phyloP scores from a whole-genome alignment of 805 yeast genomes.

The Wickerhamia fluorescens region DNA sequence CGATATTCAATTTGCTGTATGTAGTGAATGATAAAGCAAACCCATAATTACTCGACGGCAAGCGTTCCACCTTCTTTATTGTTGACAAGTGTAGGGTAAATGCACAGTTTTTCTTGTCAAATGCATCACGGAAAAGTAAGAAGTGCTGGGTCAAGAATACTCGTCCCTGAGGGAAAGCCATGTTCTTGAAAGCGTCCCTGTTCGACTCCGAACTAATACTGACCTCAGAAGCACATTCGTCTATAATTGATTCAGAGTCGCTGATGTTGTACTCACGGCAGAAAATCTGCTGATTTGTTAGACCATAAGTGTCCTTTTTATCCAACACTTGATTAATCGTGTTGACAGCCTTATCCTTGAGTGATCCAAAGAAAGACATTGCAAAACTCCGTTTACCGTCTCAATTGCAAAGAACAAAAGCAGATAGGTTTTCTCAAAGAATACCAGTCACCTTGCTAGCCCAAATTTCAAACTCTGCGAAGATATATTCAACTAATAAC shows the following conservation, averaged over 20 bases:
- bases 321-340: conserved; percentile 39
- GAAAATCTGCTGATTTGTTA: conserved; percentile 64
- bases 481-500: too few relatives aligned
- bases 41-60: conserved; percentile 68
- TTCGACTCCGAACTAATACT: conserved; percentile 20
- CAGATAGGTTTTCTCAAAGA: too few relatives aligned
- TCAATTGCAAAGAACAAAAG: too few relatives aligned
- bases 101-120: conserved; percentile 61
- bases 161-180: conserved; percentile 46
- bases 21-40: conserved; percentile 73
- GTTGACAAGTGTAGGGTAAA: conserved; percentile 71
- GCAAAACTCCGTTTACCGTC: too few relatives aligned
- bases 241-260: conserved; percentile 55
- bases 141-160: conserved; percentile 71
- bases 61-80: conserved; percentile 76
- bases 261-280: conserved; percentile 67
- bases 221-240: conserved; percentile 61
- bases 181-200: conserved; percentile 14
- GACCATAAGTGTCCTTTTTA: conserved; percentile 36
- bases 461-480: too few relatives aligned
- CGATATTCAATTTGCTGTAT: conserved; percentile 53
- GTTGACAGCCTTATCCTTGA: conserved; percentile 40
- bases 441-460: too few relatives aligned
- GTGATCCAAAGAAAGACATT: conserved; percentile 47
- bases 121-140: conserved; percentile 64